These are phyloP conservation scores for Hypoxylon sp. DNA, from an alignment of 2,329 filamentous ascomycete species.

Conservation along the genomic window DNA sequence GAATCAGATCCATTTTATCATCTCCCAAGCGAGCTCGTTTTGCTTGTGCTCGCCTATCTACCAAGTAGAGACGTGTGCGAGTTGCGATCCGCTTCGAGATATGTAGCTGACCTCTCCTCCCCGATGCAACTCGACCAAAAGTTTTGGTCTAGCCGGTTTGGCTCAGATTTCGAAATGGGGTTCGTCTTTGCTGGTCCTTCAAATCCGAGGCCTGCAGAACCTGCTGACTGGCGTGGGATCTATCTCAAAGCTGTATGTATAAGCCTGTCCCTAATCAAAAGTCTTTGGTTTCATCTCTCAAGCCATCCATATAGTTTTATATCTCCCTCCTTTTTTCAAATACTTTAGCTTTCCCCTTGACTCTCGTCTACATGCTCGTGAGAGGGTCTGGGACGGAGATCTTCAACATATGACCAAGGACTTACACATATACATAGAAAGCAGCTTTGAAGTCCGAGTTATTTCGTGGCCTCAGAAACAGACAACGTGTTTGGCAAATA, in stretches of 20 bases:
- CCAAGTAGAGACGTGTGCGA: slow-evolving; percentile 29
- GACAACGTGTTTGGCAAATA: slow-evolving; percentile 31
- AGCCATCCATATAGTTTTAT: background rate
- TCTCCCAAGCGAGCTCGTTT: slow-evolving; percentile 36
- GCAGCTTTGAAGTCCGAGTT: slow-evolving; percentile 24
- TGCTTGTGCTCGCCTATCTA: slow-evolving; percentile 30
- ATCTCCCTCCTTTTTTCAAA: no score
- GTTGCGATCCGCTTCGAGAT: slow-evolving; percentile 33
- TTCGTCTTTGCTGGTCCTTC: slow-evolving; percentile 36
- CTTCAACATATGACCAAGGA: no score
- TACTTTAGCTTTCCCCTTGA: no score
- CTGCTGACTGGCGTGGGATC: slow-evolving; percentile 33
- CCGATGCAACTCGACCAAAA: slow-evolving; percentile 27
- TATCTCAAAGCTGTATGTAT: slow-evolving; percentile 29
- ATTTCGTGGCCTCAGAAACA: slow-evolving; percentile 35
- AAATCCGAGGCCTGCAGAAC: slow-evolving; percentile 16
- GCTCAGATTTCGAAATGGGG: slow-evolving; percentile 29
- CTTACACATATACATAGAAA: slow-evolving; percentile 2
- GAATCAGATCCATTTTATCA: slow-evolving; percentile 26
- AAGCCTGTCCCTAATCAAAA: background rate
- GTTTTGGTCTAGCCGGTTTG: slow-evolving; percentile 40
- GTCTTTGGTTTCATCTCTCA: no score
- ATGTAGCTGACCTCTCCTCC: slow-evolving; percentile 25
- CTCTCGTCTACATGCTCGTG: no score
- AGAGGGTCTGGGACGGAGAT: no score